Evolutionary conservation across 2,329 filamentous ascomycete genomes (phyloP), one percentile per base, ranked within the genome.

Genomic region (Fusarium tjaetaba): DNA sequence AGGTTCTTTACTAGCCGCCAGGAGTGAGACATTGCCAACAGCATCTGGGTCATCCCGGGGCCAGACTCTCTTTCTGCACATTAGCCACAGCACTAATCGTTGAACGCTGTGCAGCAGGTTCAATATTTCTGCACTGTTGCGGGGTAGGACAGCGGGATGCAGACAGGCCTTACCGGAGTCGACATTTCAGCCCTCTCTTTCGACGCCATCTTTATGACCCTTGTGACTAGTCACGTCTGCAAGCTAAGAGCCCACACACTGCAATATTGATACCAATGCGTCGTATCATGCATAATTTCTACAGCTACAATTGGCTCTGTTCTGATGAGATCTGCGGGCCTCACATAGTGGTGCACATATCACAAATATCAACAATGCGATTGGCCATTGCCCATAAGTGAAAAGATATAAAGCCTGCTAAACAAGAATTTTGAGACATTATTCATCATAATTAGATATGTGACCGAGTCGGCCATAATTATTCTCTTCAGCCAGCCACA

Each of bases 311-410:
- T 18, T 26, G 42, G n/a, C 16, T 24, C n/a, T 11, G 1, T 11
- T 24, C 0, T 11, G 6, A 8, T 2, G 11, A 11, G 5, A 24
- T 43, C 10, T 43, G n/a, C 11, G 11, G 41, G 22, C 6, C 4
- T 11, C 5, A 1, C 11, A 22, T 5, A 22, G 20, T 22, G 11
- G 38, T n/a, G n/a, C 9, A 43, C 7, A 43, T 24, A 43, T 43
- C 42, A 18, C 42, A 43, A 43, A 43, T 43, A 43, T 8, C 5
- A 24, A 24, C 0, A 43, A 24, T 5, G 6, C 16, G 0, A 43
- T 43, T 43, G 42, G n/a, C 15, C 30, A n/a, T n/a, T n/a, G n/a
- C n/a, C n/a, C n/a, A 30, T 30, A 30, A 30, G 9, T 30, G 28
- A 30, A 30, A 30, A 30, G 28, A 7, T 30, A 3, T 9, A 30